Conservation (phyloP, 129 eudicot species). For the Helichrysum umbraculigerum region DNA sequence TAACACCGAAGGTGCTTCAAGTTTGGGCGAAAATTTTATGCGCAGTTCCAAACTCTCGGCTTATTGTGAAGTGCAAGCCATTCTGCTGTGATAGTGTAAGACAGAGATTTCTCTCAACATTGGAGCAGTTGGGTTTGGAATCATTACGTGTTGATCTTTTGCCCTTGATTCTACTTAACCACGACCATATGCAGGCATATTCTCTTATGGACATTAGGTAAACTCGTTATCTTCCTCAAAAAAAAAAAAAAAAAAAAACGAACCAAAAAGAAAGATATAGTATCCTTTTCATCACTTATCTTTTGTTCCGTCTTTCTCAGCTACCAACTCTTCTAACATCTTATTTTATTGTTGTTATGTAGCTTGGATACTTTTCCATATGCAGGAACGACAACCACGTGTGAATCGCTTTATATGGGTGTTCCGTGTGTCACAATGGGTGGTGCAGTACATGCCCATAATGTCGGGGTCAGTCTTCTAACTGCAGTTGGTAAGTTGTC, state of each 20-base stretch:
- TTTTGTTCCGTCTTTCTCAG: not conserved
- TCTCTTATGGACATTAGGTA: conserved; percentile 99
- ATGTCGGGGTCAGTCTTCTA: conserved; percentile 95
- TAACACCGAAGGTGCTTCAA: conserved; percentile 92
- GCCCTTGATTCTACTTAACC: conserved; percentile 89
- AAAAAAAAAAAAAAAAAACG: no score
- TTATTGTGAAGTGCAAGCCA: conserved; percentile 93
- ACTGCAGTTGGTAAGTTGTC: conserved; percentile 71
- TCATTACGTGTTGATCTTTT: conserved; percentile 89
- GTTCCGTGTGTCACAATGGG: conserved; percentile 98
- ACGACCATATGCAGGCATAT: conserved; percentile 98
- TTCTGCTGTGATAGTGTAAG: conserved; percentile 91
- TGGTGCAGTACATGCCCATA: conserved; percentile 90
- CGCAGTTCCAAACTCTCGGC: conserved; percentile 93
- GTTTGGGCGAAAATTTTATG: conserved; percentile 90
- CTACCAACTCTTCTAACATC: conserved; percentile 17
- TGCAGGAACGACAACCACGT: conserved; percentile 97
- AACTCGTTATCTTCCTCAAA: not conserved
- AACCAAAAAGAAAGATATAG: not conserved
- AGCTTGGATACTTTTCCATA: conserved; percentile 98
- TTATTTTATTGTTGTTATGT: conserved; percentile 18
- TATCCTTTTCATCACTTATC: not conserved
- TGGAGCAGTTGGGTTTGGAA: conserved; percentile 97
- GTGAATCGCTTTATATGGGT: conserved; percentile 97
- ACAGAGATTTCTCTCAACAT: conserved; percentile 72